Percentiles rank a stretch among this genome's conserved stretches.
Conservation (phyloP, 2,329 filamentous ascomycete genomes). For the Colletotrichum filicis region DNA sequence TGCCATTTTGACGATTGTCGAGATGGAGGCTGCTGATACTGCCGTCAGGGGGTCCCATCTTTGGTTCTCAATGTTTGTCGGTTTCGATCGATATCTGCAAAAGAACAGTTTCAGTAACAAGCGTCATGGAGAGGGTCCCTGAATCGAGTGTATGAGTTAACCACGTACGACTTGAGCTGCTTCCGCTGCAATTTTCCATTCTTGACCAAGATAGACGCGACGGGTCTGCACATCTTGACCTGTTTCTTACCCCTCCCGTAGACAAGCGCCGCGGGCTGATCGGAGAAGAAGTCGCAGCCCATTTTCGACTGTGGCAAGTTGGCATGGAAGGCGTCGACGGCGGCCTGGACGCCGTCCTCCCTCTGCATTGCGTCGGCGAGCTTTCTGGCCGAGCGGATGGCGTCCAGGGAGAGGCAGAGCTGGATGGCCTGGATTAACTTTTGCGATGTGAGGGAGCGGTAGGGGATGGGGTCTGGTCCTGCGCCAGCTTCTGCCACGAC, state of each 20-base stretch:
- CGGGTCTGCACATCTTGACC: conserved; percentile 31
- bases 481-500: conserved; percentile 32
- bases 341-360: conserved; percentile 28
- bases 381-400: conserved; percentile 17
- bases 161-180: conserved; percentile 18
- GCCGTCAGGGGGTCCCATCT: conserved; percentile 36
- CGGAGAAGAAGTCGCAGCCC: conserved; percentile 31
- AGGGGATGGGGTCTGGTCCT: conserved; percentile 32
- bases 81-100: conserved; percentile 21
- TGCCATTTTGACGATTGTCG: conserved; percentile 28
- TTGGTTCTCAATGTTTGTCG: conserved; percentile 30
- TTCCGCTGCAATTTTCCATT: conserved; percentile 22
- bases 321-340: conserved; percentile 27
- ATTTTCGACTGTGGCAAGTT: conserved; percentile 24
- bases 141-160: too few species aligned
- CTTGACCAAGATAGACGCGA: conserved; percentile 26
- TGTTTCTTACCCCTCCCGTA: conserved; percentile 38
- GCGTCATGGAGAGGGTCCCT: neutral
- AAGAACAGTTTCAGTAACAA: neutral
- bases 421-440: conserved; percentile 25
- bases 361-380: conserved; percentile 25
- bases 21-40: conserved; percentile 32
- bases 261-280: conserved; percentile 21
- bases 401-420: conserved; percentile 17
- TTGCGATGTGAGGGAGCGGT: conserved; percentile 28